Conservation (phyloP, 1,284 basidiomycete species). For the Vanrija sp. region DNA sequence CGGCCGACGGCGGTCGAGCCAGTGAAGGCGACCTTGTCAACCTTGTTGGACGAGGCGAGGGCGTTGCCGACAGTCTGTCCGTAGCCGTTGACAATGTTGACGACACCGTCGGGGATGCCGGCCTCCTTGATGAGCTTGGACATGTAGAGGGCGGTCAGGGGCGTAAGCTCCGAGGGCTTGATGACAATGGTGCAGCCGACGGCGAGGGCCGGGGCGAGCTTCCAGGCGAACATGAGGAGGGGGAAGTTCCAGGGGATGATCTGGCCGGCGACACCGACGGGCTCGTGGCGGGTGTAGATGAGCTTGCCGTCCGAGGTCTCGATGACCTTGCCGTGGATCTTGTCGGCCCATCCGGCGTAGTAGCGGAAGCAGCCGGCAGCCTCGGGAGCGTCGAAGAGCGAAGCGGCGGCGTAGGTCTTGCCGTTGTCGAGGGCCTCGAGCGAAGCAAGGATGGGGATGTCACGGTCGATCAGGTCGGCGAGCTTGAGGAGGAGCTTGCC, state of each 20-base stretch:
- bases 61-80: constrained; percentile 64
- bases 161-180: constrained; percentile 88
- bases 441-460: constrained; percentile 68
- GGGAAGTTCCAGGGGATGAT: constrained; percentile 71
- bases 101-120: constrained; percentile 63
- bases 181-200: constrained; percentile 77
- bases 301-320: constrained; percentile 52
- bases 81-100: constrained; percentile 66
- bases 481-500: constrained; percentile 63
- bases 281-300: constrained; percentile 82
- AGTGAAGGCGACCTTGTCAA: constrained; percentile 59
- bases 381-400: constrained; percentile 61
- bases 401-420: constrained; percentile 67
- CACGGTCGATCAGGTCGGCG: constrained; percentile 66
- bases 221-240: constrained; percentile 72
- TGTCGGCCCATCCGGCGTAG: constrained; percentile 62
- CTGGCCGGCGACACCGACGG: constrained; percentile 80
- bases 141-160: constrained; percentile 59
- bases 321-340: constrained; percentile 75
- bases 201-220: constrained; percentile 78
- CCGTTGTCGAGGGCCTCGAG: constrained; percentile 77
- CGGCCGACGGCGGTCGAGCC: constrained; percentile 57
- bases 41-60: constrained; percentile 53
- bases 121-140: constrained; percentile 54
- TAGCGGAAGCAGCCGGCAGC: constrained; percentile 64